Conservation (phyloP, 2,329 filamentous ascomycete genomes). For the Colletotrichum sp. region DNA sequence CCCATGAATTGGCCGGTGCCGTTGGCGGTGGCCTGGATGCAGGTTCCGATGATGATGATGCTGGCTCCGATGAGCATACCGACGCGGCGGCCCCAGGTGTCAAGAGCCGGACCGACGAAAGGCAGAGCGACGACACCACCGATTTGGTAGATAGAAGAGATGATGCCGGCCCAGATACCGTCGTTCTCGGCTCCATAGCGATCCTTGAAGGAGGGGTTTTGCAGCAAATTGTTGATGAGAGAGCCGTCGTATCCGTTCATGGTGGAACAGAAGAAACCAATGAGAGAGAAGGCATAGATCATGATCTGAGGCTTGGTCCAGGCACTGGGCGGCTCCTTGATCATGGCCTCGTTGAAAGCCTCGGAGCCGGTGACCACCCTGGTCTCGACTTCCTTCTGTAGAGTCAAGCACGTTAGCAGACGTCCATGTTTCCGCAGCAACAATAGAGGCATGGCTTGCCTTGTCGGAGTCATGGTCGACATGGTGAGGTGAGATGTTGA, state of each 20-base stretch:
- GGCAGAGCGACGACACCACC: slow-evolving; percentile 52
- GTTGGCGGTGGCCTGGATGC: slow-evolving; percentile 48
- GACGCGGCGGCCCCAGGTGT: slow-evolving; percentile 51
- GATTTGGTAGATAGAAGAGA: slow-evolving; percentile 58
- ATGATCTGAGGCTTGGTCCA: slow-evolving; percentile 43
- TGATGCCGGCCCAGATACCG: slow-evolving; percentile 53
- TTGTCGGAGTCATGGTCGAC: slow-evolving; percentile 17
- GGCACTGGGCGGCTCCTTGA: slow-evolving; percentile 54
- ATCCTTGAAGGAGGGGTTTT: slow-evolving; percentile 44
- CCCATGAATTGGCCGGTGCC: slow-evolving; percentile 50
- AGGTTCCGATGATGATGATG: slow-evolving; percentile 48
- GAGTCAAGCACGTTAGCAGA: not conserved
- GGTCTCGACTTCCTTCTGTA: slow-evolving; percentile 31
- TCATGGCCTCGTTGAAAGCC: slow-evolving; percentile 59
- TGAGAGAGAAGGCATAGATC: slow-evolving; percentile 48
- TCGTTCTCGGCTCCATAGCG: slow-evolving; percentile 45
- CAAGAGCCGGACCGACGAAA: slow-evolving; percentile 50
- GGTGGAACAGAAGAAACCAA: slow-evolving; percentile 55
- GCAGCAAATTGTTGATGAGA: slow-evolving; percentile 53
- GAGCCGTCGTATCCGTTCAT: slow-evolving; percentile 60
- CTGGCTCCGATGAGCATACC: slow-evolving; percentile 50
- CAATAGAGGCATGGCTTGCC: not conserved
- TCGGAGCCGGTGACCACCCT: slow-evolving; percentile 57
- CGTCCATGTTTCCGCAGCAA: not conserved
- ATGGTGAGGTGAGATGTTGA: slow-evolving; percentile 21